phyloP scores from a whole-genome alignment of 257 asterid species.

The Ocimum tenuiflorum region DNA sequence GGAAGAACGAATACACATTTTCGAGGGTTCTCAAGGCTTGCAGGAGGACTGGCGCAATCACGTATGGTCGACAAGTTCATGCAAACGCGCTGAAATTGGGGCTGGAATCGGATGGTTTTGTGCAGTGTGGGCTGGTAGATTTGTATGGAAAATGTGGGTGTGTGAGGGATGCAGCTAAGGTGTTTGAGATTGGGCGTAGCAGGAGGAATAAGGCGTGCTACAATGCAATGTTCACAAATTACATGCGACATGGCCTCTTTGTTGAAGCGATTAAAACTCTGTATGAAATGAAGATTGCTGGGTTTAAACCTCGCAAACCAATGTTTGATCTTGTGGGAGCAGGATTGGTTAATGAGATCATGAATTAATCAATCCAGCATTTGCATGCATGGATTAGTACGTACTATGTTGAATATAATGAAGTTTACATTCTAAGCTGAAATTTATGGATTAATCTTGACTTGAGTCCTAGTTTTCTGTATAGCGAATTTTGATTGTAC shows the following conservation, averaged over 20 bases:
- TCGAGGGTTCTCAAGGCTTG: slow-evolving; percentile 68
- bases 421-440: no score
- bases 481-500: no score
- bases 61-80: slow-evolving; percentile 61
- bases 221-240: slow-evolving; percentile 51
- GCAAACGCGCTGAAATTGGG: slow-evolving; percentile 53
- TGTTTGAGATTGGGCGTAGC: slow-evolving; percentile 27
- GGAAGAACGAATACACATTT: slow-evolving; percentile 47
- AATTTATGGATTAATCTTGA: no score
- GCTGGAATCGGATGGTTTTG: slow-evolving; percentile 48
- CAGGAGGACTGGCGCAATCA: slow-evolving; percentile 36
- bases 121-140: slow-evolving; percentile 58
- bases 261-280: slow-evolving; percentile 41
- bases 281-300: slow-evolving; percentile 49
- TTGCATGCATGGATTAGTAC: no score
- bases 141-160: slow-evolving; percentile 56
- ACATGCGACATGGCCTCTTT: slow-evolving; percentile 38
- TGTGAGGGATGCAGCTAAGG: slow-evolving; percentile 37
- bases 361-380: no score
- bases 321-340: slow-evolving; percentile 38
- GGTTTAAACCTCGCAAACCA: slow-evolving; percentile 45
- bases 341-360: not conserved
- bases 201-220: slow-evolving; percentile 41
- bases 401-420: no score
- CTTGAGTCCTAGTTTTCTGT: no score